phyloP scores from a whole-genome alignment of 2,329 filamentous ascomycete genomes.

The Calonectria montana region DNA sequence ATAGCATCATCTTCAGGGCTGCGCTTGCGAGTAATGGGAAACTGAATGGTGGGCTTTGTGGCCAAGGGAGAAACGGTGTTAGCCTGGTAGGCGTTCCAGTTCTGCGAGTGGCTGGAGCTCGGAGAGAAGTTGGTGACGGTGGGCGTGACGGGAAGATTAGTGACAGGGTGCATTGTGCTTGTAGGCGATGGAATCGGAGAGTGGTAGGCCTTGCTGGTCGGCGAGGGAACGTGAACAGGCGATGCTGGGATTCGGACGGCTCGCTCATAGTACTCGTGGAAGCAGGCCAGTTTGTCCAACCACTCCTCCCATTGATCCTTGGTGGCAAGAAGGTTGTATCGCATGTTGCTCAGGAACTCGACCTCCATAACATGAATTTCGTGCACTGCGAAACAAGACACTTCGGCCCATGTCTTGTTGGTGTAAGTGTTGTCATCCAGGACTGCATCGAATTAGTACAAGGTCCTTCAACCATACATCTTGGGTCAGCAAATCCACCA shows the following conservation, averaged over 20 bases:
- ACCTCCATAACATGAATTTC: conserved; percentile 99
- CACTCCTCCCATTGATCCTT: conserved; percentile 88
- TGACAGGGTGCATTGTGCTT: conserved; percentile 42
- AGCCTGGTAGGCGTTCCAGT: conserved; percentile 53
- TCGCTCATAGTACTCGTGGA: conserved; percentile 84
- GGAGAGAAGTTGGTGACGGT: conserved; percentile 54
- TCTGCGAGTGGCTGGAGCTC: conserved; percentile 49
- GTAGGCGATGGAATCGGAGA: conserved; percentile 66
- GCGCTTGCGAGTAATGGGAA: conserved; percentile 60
- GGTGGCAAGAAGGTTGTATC: conserved; percentile 90
- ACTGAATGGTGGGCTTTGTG: conserved; percentile 57
- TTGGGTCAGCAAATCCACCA: conserved; percentile 24
- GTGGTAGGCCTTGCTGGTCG: conserved; percentile 50
- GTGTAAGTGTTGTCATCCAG: conserved; percentile 99
- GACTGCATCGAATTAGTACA: conserved; percentile 63
- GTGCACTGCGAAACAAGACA: conserved; percentile 90
- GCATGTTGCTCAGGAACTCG: conserved; percentile 99
- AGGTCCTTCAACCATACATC: not conserved
- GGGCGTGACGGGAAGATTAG: conserved; percentile 50
- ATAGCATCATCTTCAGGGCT: conserved; percentile 60
- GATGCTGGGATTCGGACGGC: conserved; percentile 63
- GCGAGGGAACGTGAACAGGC: conserved; percentile 55
- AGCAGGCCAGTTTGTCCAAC: conserved; percentile 85
- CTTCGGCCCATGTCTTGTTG: conserved; percentile 99
- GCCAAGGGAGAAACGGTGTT: conserved; percentile 61